Percentiles rank a stretch among this genome's conserved stretches.
Evolutionary conservation across 352 stramenopile species (phyloP).

Genomic region (Globisporangium iwayamae): DNA sequence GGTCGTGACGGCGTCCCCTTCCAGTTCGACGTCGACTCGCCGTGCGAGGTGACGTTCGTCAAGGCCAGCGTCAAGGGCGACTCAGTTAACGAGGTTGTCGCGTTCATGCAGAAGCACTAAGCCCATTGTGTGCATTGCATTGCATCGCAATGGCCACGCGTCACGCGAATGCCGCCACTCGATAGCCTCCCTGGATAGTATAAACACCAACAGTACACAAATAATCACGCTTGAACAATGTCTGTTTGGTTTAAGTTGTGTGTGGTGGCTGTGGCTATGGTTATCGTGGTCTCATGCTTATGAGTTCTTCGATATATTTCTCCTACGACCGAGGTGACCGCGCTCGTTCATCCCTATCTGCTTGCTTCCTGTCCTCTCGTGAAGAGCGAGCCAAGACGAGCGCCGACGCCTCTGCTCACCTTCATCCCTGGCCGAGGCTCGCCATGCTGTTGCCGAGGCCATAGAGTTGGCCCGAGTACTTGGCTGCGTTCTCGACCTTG

Average conservation of each 20-base stretch:
- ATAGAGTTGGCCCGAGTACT: conserved; percentile 87
- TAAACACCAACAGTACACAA: conserved; percentile 1
- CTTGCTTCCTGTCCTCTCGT: neutral
- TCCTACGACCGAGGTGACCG: neutral
- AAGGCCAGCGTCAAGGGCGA: conserved; percentile 69
- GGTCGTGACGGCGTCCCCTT: conserved; percentile 72
- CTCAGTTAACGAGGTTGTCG: conserved; percentile 54
- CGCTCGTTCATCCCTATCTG: neutral
- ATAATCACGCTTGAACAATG: conserved; percentile 1
- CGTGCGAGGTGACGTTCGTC: conserved; percentile 73
- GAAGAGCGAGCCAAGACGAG: neutral
- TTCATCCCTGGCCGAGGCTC: conserved; percentile 35
- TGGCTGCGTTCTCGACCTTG: conserved; percentile 77
- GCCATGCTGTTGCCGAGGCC: conserved; percentile 68
- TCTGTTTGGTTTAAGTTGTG: neutral
- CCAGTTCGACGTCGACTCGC: conserved; percentile 75
- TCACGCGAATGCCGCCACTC: neutral
- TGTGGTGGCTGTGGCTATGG: neutral
- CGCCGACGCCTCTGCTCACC: conserved; percentile 14
- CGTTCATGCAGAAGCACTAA: conserved; percentile 79
- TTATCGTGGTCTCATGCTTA: neutral
- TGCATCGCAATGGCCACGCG: neutral
- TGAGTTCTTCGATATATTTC: neutral
- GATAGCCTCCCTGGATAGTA: conserved; percentile 5
- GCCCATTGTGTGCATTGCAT: neutral